phyloP scores from a whole-genome alignment of 306 rosid genomes.

The Malus sieversii region DNA sequence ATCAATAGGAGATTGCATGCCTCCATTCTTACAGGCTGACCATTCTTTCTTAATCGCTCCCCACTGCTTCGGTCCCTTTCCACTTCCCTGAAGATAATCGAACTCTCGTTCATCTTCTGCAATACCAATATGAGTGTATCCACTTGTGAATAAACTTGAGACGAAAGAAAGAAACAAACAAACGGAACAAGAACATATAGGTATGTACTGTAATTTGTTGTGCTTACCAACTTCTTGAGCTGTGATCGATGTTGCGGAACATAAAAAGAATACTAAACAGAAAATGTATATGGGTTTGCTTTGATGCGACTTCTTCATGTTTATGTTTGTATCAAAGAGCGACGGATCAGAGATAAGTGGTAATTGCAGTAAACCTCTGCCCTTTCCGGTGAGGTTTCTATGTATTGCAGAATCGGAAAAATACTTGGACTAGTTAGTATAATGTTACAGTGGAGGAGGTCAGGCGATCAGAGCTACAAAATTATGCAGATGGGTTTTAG shows the following conservation, averaged over 20 bases:
- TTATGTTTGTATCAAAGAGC: neutral
- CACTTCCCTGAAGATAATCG: conserved; percentile 14
- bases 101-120: conserved; percentile 30
- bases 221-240: neutral
- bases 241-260: neutral
- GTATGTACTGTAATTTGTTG: too few species aligned
- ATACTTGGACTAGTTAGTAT: too few species aligned
- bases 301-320: neutral
- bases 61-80: conserved; percentile 32
- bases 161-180: neutral
- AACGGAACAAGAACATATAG: too few species aligned
- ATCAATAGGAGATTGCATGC: conserved; percentile 26
- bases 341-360: too few species aligned
- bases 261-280: neutral
- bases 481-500: too few species aligned
- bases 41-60: conserved; percentile 32
- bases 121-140: too few species aligned
- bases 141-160: too few species aligned
- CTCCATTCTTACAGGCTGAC: conserved; percentile 27
- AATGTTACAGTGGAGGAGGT: too few species aligned
- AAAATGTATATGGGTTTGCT: neutral
- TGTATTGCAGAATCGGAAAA: too few species aligned
- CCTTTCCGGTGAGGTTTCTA: too few species aligned
- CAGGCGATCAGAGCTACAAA: too few species aligned
- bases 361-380: too few species aligned